A percentile compares a stretch with the other conserved stretches of the same genome.
phyloP scores from a whole-genome alignment of 2,329 filamentous ascomycete genomes.

The Chaetomiaceae sp. region DNA sequence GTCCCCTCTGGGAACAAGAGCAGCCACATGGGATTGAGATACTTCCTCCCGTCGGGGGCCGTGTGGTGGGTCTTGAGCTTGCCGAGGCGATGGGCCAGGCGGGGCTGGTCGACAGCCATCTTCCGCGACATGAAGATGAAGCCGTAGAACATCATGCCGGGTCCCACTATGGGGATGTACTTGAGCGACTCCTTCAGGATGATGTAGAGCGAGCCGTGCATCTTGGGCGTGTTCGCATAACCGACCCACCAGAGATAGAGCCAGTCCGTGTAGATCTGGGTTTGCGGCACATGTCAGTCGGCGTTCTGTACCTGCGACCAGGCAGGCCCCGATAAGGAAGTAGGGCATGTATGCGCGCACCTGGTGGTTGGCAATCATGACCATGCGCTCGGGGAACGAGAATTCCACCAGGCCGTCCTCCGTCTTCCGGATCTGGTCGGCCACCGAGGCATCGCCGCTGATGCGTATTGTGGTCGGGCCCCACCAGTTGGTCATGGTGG shows the following conservation, averaged over 20 bases:
- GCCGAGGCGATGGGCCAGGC: constrained; percentile 67
- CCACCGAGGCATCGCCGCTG: constrained; percentile 76
- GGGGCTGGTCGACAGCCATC: constrained; percentile 72
- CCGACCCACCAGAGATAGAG: constrained; percentile 90
- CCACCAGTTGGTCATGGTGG: constrained; percentile 80
- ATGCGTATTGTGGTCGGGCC: constrained; percentile 78
- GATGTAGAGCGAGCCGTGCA: constrained; percentile 85
- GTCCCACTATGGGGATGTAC: constrained; percentile 72
- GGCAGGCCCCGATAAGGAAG: too few species aligned
- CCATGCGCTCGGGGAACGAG: constrained; percentile 72
- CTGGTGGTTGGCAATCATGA: constrained; percentile 86
- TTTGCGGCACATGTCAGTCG: constrained; percentile 22
- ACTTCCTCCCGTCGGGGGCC: constrained; percentile 49
- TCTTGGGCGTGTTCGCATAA: constrained; percentile 69
- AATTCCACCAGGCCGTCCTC: constrained; percentile 70
- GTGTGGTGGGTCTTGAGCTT: constrained; percentile 59
- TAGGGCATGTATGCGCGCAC: constrained; percentile 34
- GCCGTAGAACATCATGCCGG: constrained; percentile 78
- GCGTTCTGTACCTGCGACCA: neutral
- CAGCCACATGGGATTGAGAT: constrained; percentile 80
- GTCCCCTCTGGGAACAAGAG: constrained; percentile 85
- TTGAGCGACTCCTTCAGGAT: constrained; percentile 85
- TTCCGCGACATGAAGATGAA: constrained; percentile 92
- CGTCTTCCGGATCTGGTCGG: constrained; percentile 66
- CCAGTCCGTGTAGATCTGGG: constrained; percentile 86